A percentile compares a stretch with the other conserved stretches of the same genome.
phyloP scores from a whole-genome alignment of 768 basidiomycete genomes.

The Termitomyces sp. region DNA sequence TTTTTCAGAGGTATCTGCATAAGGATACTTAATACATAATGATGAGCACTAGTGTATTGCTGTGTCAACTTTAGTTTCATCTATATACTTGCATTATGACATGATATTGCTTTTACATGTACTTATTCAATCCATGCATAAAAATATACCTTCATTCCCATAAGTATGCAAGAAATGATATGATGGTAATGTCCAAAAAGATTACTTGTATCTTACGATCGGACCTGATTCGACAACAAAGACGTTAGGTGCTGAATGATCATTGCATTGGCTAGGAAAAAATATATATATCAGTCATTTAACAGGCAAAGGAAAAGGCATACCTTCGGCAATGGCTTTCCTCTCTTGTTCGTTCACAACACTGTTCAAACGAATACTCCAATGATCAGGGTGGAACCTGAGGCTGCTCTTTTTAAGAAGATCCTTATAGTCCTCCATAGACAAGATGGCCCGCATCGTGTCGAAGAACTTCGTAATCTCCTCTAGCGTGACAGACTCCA shows the following conservation, averaged over 20 bases:
- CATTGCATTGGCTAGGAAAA: constrained; percentile 34
- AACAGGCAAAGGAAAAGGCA: neutral
- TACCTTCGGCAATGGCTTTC: constrained; percentile 63
- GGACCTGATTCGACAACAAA: neutral
- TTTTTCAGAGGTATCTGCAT: too few species aligned
- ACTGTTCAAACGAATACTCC: constrained; percentile 62
- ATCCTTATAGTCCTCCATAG: constrained; percentile 55
- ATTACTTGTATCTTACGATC: neutral
- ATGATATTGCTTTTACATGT: neutral
- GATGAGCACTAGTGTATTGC: too few species aligned
- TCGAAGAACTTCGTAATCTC: constrained; percentile 71
- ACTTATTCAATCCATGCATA: too few species aligned
- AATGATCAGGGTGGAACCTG: constrained; percentile 79
- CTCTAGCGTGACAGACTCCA: constrained; percentile 69
- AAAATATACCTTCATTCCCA: neutral
- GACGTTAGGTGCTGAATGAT: constrained; percentile 68
- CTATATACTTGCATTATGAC: too few species aligned
- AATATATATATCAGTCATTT: neutral
- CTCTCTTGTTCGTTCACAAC: constrained; percentile 56
- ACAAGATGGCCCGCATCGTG: constrained; percentile 47
- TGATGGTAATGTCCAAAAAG: neutral
- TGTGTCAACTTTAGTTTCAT: too few species aligned
- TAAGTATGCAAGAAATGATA: too few species aligned
- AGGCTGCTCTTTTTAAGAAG: constrained; percentile 70
- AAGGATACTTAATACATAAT: too few species aligned